phyloP scores from a whole-genome alignment of 257 asterid species.

The Plectranthus barbatus region DNA sequence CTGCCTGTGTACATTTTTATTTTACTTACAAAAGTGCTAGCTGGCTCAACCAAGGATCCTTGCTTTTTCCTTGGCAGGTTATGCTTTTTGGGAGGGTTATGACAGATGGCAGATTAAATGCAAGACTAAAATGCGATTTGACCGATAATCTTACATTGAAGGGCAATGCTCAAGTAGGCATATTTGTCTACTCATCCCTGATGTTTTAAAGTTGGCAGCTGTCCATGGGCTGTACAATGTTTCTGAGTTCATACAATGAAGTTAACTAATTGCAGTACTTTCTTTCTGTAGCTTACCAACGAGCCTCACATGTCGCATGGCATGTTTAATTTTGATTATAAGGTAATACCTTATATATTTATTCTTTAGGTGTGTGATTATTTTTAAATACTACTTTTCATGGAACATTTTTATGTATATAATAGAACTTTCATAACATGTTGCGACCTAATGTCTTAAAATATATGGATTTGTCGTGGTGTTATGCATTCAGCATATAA shows the following conservation, averaged over 20 bases:
- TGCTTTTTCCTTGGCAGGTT: conserved; percentile 40
- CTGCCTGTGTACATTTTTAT: background rate
- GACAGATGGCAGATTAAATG: conserved; percentile 84
- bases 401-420: background rate
- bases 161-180: conserved; percentile 77
- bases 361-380: background rate
- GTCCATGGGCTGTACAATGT: conserved; percentile 6
- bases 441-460: too few species aligned
- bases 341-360: conserved; percentile 37
- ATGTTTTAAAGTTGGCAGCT: background rate
- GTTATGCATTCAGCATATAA: background rate
- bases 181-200: conserved; percentile 3
- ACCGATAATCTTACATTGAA: conserved; percentile 76
- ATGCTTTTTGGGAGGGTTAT: conserved; percentile 82
- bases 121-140: conserved; percentile 82
- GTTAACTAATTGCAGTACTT: conserved; percentile 6
- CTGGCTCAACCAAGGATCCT: conserved; percentile 9
- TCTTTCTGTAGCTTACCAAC: conserved; percentile 56
- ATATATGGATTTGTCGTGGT: too few species aligned
- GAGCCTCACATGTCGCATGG: conserved; percentile 98
- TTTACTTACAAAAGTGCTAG: background rate
- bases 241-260: conserved; percentile 4
- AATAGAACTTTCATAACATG: background rate
- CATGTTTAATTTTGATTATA: conserved; percentile 85
- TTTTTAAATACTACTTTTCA: background rate